These are phyloP conservation scores for Trichoderma endophyticum DNA, from an alignment of 2,329 filamentous ascomycete species.

Conservation along the genomic window DNA sequence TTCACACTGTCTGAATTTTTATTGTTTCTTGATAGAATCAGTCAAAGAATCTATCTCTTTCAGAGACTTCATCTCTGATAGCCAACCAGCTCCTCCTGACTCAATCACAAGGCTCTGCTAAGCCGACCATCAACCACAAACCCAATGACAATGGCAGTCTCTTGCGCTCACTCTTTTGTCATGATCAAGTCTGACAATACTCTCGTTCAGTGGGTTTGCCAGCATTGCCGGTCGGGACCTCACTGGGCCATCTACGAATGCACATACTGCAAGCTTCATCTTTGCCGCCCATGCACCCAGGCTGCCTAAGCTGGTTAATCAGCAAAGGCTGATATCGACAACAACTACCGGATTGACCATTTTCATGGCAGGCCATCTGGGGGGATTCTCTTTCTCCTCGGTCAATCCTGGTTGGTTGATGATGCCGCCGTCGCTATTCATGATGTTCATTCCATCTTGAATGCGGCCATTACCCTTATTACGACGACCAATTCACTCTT, in stretches of 20 bases:
- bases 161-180: slow-evolving; percentile 61
- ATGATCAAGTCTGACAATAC: slow-evolving; percentile 66
- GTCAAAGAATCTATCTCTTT: not conserved
- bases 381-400: not conserved
- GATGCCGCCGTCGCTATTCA: not conserved
- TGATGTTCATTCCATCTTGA: not conserved
- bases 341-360: not conserved
- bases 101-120: not conserved
- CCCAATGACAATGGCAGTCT: slow-evolving; percentile 44
- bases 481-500: not conserved
- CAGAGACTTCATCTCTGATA: not conserved
- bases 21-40: not conserved
- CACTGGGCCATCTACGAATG: slow-evolving; percentile 69
- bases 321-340: not conserved
- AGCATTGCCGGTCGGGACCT: slow-evolving; percentile 61
- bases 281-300: slow-evolving; percentile 57
- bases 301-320: slow-evolving; percentile 24
- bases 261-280: slow-evolving; percentile 64
- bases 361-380: not conserved
- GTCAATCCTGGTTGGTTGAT: not conserved
- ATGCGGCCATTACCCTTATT: not conserved
- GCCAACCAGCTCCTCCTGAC: not conserved
- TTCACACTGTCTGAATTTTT: not conserved
- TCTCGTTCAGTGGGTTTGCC: slow-evolving; percentile 63
- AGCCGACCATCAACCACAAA: not conserved